Evolutionary conservation across 2,329 filamentous ascomycete species (phyloP).

Genomic region (Xylariaceae sp.): DNA sequence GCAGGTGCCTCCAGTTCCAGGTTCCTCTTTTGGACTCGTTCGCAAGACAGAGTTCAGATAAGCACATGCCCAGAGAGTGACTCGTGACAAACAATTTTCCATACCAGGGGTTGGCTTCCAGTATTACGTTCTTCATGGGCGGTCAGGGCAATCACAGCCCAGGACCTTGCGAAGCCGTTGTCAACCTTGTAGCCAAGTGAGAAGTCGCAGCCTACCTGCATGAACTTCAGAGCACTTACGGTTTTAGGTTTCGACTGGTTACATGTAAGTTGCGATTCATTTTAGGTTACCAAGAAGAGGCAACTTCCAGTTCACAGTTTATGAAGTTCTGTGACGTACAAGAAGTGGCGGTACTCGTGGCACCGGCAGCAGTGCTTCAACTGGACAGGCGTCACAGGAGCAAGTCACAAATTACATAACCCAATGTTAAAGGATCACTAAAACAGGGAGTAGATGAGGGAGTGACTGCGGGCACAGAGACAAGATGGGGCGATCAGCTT

Average conservation of each 20-base stretch:
- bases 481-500: constrained; percentile 28
- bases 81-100: too few species aligned
- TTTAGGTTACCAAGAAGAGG: constrained; percentile 29
- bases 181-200: constrained; percentile 47
- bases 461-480: constrained; percentile 23
- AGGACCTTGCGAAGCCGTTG: constrained; percentile 55
- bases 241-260: neutral
- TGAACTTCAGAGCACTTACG: constrained; percentile 37
- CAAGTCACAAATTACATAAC: constrained; percentile 42
- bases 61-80: too few species aligned
- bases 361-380: constrained; percentile 35
- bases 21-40: too few species aligned
- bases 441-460: constrained; percentile 22
- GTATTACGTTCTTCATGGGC: too few species aligned
- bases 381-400: constrained; percentile 39
- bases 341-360: constrained; percentile 39
- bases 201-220: constrained; percentile 34
- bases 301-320: neutral
- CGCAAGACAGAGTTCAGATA: too few species aligned
- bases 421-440: constrained; percentile 21
- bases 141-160: constrained; percentile 29
- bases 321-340: neutral
- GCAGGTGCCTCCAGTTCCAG: too few species aligned
- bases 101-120: too few species aligned
- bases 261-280: constrained; percentile 51